Evolutionary conservation across 164 flowering plant species (phyloP).

Genomic region (Sedum album): DNA sequence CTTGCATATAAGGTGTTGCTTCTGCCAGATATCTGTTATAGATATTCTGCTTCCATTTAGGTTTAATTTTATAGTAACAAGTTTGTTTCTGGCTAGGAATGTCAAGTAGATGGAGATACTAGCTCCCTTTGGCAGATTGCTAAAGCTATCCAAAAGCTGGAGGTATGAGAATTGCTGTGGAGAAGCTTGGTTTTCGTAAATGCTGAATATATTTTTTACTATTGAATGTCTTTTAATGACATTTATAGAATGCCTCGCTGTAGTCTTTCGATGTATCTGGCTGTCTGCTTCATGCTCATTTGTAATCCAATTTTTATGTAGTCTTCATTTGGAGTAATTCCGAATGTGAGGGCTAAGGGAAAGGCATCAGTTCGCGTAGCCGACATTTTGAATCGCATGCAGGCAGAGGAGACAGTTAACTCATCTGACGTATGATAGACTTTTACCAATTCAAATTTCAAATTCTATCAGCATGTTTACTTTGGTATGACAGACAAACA

Average conservation of each 20-base stretch:
- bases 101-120: constrained; percentile 73
- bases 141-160: constrained; percentile 91
- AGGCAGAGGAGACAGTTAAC: constrained; percentile 80
- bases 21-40: not conserved
- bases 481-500: not conserved
- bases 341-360: constrained; percentile 93
- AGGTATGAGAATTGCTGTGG: constrained; percentile 35
- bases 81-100: constrained; percentile 40
- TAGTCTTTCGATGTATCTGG: not conserved
- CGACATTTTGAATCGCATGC: constrained; percentile 77
- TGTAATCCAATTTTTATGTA: constrained; percentile 17
- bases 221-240: no score
- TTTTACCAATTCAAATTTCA: not conserved
- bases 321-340: constrained; percentile 82
- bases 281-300: not conserved
- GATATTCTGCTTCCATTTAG: not conserved
- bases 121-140: constrained; percentile 95
- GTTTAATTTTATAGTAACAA: not conserved
- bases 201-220: not conserved
- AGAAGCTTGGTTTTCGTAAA: not conserved
- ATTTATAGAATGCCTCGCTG: not conserved
- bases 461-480: no score
- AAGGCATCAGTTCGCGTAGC: constrained; percentile 82
- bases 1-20: constrained; percentile 52
- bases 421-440: constrained; percentile 40